Evolutionary conservation across 2,329 filamentous ascomycete species (phyloP), one percentile per base, ranked within the genome.

Genomic region (Ceratocystis lukuohia): DNA sequence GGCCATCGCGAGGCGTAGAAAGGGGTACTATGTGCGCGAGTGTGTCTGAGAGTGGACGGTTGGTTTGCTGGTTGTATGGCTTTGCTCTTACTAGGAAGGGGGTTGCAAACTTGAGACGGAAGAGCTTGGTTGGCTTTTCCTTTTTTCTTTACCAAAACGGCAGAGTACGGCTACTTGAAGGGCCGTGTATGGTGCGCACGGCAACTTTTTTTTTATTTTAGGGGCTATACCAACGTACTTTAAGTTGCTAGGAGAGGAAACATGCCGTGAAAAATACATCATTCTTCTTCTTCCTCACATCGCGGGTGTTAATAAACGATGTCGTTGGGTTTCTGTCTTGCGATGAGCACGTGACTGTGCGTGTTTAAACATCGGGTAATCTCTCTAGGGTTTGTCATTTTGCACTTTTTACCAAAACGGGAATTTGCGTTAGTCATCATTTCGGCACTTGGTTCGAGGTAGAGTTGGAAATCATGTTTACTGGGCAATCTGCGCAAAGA

Each of bases 1-100:
- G 65, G 70, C 73, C 76, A 77, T 78, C 30, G 48, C 65, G 25
- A 44, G 53, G 48, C 33, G 20, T 5, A 22, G 33, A 2, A 8
- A 12, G 37, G 37, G 37, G 10, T 41, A 41, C 10, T 41, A 12
- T 63, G 22, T 48, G 41, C n/a, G 45, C 20, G 44, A 7, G 17
- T 28, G 8, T 33, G 37, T 25, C 28, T 20, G 17, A 37, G 53
- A 37, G 3, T 17, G 22, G 5, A 8, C 22, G n/a, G n/a, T 7
- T 50, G 46, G n/a, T 33, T 30, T 17, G 28, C 28, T 57, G 22
- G 10, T 41, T 41, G 37, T 41, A 10, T 41, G 10, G 10, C 33
- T 37, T 41, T 41, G 37, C 10, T 12, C 37, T 41, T 41, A 41
- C 8, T 41, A 41, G 37, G 8, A 41, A 41, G 8, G 22, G 8